phyloP scores from a whole-genome alignment of 163 green algal genomes.

The Scenedesmus sp. region DNA sequence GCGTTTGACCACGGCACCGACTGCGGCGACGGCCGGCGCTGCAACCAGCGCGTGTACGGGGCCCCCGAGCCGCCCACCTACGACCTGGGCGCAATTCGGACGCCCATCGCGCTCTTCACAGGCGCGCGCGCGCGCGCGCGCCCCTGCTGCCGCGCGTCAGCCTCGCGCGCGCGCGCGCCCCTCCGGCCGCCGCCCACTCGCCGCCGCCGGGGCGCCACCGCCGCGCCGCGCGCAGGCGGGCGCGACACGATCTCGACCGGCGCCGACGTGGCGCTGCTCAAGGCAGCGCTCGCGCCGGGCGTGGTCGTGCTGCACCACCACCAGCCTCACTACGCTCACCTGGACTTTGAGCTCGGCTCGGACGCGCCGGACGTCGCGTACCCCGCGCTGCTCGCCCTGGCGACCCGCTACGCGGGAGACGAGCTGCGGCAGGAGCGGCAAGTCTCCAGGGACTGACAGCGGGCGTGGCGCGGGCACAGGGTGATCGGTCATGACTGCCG shows the following conservation, averaged over 20 bases:
- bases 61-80: constrained; percentile 60
- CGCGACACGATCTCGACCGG: constrained; percentile 43
- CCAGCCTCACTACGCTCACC: constrained; percentile 49
- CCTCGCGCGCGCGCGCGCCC: neutral
- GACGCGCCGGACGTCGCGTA: neutral
- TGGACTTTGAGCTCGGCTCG: constrained; percentile 45
- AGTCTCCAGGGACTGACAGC: too few relatives aligned
- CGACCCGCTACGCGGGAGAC: neutral
- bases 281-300: constrained; percentile 24
- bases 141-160: neutral
- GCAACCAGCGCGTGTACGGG: constrained; percentile 72
- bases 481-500: too few relatives aligned
- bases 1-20: constrained; percentile 45
- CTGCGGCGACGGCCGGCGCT: constrained; percentile 42
- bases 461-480: too few relatives aligned
- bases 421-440: too few relatives aligned
- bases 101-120: constrained; percentile 65
- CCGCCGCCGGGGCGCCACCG: too few relatives aligned
- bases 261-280: constrained; percentile 44
- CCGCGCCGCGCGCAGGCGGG: constrained; percentile 27
- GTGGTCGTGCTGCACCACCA: constrained; percentile 40
- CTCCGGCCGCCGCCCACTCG: too few relatives aligned
- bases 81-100: constrained; percentile 60
- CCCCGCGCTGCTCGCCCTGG: constrained; percentile 5
- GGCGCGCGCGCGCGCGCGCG: constrained; percentile 12